Evolutionary conservation across 2,329 filamentous ascomycete species (phyloP), one percentile per base, ranked within the genome.

Genomic region (Xylaria polymorpha): DNA sequence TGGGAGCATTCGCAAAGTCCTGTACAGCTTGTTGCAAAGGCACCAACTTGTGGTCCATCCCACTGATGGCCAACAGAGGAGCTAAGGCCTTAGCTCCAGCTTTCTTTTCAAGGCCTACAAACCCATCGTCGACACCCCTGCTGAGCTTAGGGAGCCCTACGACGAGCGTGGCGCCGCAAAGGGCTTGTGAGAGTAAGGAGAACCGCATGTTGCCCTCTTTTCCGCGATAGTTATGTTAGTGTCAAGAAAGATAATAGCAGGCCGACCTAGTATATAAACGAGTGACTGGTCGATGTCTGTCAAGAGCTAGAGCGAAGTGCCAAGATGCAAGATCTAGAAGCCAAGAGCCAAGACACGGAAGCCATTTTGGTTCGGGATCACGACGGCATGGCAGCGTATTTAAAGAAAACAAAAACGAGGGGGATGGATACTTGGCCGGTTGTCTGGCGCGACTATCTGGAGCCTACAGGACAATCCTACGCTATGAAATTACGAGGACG

Each of bases 161-260:
- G 35, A 67, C 66, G 9, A 71, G 43, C 20, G 69, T 70, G 60
- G 71, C 71, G n/a, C 69, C 66, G 29, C 63, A 66, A 20, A 72
- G 64, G 41, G 69, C 69, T 35, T 67, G 64, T 25, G 70, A 59
- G 41, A 72, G 43, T 14, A 63, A 46, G 5, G 67, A 71, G 56
- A 69, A 65, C 50, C 51, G 41, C 71, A 72, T 72, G 8, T 25
- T 67, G 43, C 32, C 15, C 44, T 43, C 25, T 20, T 41, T 37
- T 53, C 10, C 35, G 15, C 22, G n/a, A 48, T 14, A 39, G 20
- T 8, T 61, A 43, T n/a, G 35, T 60, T 37, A 14, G 41, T 55
- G 6, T 48, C 35, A 29, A 62, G 12, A 4, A 10, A 9, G 56
- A 32, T 59, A 12, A 57, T 44, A 2, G n/a, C 8, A 44, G n/a